These are phyloP conservation scores for Sporisorium graminicola DNA, from an alignment of 1,284 basidiomycete species.

Conservation along the genomic window DNA sequence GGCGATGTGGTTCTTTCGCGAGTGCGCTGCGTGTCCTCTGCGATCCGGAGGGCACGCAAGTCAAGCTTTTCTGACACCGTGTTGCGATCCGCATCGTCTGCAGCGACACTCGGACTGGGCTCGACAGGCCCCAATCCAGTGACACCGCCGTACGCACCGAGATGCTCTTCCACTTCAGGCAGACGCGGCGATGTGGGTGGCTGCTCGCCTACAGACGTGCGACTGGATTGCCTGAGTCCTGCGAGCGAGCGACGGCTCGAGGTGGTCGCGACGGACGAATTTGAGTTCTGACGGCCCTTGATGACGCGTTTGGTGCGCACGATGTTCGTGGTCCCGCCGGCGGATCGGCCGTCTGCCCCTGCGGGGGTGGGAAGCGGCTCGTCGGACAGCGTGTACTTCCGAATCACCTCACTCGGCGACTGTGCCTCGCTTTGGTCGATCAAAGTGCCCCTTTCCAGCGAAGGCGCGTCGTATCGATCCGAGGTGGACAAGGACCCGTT, in stretches of 20 bases:
- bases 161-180: constrained; percentile 18
- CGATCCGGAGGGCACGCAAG: background rate
- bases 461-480: background rate
- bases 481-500: background rate
- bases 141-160: constrained; percentile 14
- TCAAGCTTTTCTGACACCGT: background rate
- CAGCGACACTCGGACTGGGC: background rate
- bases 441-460: background rate
- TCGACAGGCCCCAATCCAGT: background rate
- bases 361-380: constrained; percentile 9
- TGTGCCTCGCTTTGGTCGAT: background rate
- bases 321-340: background rate
- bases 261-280: constrained; percentile 17
- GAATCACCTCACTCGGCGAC: constrained; percentile 7
- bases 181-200: constrained; percentile 15
- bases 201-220: constrained; percentile 11
- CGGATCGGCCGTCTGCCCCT: no score
- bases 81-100: background rate
- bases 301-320: constrained; percentile 34
- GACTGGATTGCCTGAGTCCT: constrained; percentile 11
- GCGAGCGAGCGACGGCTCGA: constrained; percentile 24
- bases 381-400: constrained; percentile 38
- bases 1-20: background rate
- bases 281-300: constrained; percentile 24
- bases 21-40: background rate